Conservation (phyloP, 2,329 filamentous ascomycete genomes). For the Alternaria triticimaculans region DNA sequence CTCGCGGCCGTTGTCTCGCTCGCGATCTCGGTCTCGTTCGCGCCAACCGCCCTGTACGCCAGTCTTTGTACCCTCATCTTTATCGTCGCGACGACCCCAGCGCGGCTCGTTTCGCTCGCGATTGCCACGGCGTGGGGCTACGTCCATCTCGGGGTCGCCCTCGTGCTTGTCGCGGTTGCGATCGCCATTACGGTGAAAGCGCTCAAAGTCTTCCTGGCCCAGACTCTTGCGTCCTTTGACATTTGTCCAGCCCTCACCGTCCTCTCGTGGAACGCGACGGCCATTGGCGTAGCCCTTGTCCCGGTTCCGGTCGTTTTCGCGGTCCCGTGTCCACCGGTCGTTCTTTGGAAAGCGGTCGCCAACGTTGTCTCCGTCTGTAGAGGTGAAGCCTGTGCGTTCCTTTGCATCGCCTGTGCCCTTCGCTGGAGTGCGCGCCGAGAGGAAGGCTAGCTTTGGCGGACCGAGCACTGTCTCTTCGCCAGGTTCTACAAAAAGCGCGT, state of each 20-base stretch:
- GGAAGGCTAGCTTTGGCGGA: conserved; percentile 82
- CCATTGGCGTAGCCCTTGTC: conserved; percentile 49
- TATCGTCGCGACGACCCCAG: conserved; percentile 73
- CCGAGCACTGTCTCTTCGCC: conserved; percentile 83
- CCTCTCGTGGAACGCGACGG: conserved; percentile 53
- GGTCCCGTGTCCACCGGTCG: conserved; percentile 53
- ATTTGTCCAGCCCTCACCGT: conserved; percentile 75
- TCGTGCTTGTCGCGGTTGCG: conserved; percentile 61
- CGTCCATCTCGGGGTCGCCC: conserved; percentile 50
- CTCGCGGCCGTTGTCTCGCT: conserved; percentile 56
- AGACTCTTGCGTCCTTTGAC: conserved; percentile 78
- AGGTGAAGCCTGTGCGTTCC: conserved; percentile 40
- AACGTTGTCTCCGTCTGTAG: conserved; percentile 49
- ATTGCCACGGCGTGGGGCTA: conserved; percentile 64
- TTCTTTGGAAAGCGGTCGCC: conserved; percentile 44
- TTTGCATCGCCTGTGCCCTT: conserved; percentile 51
- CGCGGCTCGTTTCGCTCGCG: conserved; percentile 72
- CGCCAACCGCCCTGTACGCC: conserved; percentile 65
- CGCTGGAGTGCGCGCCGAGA: conserved; percentile 66
- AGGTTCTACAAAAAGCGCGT: conserved; percentile 58
- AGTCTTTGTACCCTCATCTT: conserved; percentile 54
- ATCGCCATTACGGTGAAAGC: conserved; percentile 64
- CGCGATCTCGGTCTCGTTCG: conserved; percentile 47
- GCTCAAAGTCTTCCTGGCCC: conserved; percentile 73
- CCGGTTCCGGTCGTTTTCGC: conserved; percentile 48